Evolutionary conservation across 2,329 filamentous ascomycete genomes (phyloP).

Genomic region (Beauveria sp.): DNA sequence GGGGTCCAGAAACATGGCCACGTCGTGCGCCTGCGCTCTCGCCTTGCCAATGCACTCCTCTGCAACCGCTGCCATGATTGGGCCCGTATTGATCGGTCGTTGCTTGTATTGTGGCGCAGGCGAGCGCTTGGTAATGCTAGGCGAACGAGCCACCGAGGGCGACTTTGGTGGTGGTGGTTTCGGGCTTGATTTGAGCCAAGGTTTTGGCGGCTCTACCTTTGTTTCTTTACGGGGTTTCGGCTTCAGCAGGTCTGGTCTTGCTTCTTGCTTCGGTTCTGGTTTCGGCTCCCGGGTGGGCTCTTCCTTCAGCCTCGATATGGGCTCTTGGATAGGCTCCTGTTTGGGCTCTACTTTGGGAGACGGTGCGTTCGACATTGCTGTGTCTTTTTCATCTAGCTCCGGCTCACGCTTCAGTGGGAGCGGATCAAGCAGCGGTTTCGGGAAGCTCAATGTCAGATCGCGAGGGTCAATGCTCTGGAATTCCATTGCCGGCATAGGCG

Average conservation of each 20-base stretch:
- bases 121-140: conserved; percentile 34
- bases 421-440: not conserved
- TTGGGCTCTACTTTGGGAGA: conserved; percentile 10
- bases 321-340: conserved; percentile 12
- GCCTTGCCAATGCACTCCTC: conserved; percentile 70
- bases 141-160: conserved; percentile 32
- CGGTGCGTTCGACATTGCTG: conserved; percentile 12
- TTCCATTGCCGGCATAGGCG: conserved; percentile 19
- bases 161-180: conserved; percentile 34
- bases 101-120: conserved; percentile 34
- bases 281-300: not conserved
- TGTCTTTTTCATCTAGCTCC: conserved; percentile 12
- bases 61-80: conserved; percentile 61
- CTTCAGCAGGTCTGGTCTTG: not conserved
- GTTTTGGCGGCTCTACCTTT: conserved; percentile 19
- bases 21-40: conserved; percentile 43
- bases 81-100: conserved; percentile 41
- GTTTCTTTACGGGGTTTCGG: conserved; percentile 13
- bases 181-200: conserved; percentile 29
- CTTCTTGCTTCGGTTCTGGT: not conserved
- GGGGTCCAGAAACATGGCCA: conserved; percentile 29
- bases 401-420: not conserved
- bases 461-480: conserved; percentile 16
- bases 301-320: conserved; percentile 10
- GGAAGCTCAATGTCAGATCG: conserved; percentile 8